phyloP scores from a whole-genome alignment of 192 early-diverging fungal species.

The Podila epigama region DNA sequence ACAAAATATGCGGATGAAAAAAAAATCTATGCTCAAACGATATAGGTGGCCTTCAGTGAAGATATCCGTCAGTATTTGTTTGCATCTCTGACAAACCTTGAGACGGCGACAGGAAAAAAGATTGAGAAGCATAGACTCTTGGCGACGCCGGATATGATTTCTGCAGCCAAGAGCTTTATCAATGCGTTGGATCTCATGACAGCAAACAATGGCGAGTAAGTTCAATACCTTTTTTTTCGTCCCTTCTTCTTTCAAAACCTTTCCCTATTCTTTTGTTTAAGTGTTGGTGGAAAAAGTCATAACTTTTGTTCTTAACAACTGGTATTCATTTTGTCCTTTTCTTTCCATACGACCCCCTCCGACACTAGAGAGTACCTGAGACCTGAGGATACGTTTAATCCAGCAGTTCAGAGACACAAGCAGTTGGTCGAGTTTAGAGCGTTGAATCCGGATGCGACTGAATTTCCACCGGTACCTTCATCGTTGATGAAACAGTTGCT shows the following conservation, averaged over 20 bases:
- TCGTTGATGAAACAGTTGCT: slow-evolving; percentile 54
- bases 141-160: slow-evolving; percentile 59
- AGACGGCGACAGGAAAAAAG: slow-evolving; percentile 49
- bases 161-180: slow-evolving; percentile 63
- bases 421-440: slow-evolving; percentile 67
- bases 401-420: slow-evolving; percentile 60
- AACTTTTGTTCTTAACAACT: not conserved
- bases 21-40: too few species aligned
- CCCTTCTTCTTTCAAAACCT: too few species aligned
- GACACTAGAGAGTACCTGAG: slow-evolving; percentile 56
- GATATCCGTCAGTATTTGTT: slow-evolving; percentile 66
- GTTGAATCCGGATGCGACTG: slow-evolving; percentile 49
- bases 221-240: not conserved
- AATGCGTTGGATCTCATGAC: slow-evolving; percentile 65
- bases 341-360: slow-evolving; percentile 19
- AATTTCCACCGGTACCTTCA: slow-evolving; percentile 59
- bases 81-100: slow-evolving; percentile 55
- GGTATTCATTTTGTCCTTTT: not conserved
- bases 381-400: slow-evolving; percentile 67
- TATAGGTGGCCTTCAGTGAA: slow-evolving; percentile 71
- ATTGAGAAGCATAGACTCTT: slow-evolving; percentile 52
- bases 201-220: slow-evolving; percentile 61
- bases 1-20: too few species aligned
- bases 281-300: not conserved
- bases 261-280: too few species aligned